phyloP scores from a whole-genome alignment of 1,139 yeast species.

The Lodderomyces orthopsilosis region DNA sequence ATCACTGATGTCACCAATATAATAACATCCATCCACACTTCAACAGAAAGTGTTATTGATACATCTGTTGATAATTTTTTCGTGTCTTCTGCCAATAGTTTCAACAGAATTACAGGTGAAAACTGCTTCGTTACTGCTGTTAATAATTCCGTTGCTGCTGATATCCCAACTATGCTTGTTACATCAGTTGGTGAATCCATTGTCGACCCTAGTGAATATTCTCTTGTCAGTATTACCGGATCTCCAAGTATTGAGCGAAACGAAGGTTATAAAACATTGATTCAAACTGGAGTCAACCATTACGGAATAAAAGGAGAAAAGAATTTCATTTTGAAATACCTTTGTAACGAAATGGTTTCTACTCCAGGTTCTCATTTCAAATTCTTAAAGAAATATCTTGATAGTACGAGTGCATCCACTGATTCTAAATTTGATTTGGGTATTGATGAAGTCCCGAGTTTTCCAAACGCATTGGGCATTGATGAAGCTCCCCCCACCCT shows the following conservation, averaged over 20 bases:
- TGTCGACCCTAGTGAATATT: neutral
- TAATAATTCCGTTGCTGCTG: neutral
- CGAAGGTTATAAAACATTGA: neutral
- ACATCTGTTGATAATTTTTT: neutral
- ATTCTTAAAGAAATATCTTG: neutral
- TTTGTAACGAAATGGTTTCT: neutral
- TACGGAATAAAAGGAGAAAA: too few relatives aligned
- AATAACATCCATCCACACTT: neutral
- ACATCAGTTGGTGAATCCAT: neutral
- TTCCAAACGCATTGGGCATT: neutral
- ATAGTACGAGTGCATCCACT: neutral
- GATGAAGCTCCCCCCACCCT: neutral
- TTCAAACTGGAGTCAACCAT: neutral
- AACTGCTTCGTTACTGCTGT: too few relatives aligned
- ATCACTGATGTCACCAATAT: neutral
- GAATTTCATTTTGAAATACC: neutral
- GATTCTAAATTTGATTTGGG: neutral
- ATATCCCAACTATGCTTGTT: neutral
- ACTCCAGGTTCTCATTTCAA: neutral
- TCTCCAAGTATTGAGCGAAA: neutral
- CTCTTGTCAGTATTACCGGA: neutral
- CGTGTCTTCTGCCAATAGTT: neutral
- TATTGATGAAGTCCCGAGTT: neutral
- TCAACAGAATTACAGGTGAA: too few relatives aligned
- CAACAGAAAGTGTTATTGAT: neutral